Evolutionary conservation across 331 rosid genomes (phyloP).

Genomic region (Rosa hybrid): DNA sequence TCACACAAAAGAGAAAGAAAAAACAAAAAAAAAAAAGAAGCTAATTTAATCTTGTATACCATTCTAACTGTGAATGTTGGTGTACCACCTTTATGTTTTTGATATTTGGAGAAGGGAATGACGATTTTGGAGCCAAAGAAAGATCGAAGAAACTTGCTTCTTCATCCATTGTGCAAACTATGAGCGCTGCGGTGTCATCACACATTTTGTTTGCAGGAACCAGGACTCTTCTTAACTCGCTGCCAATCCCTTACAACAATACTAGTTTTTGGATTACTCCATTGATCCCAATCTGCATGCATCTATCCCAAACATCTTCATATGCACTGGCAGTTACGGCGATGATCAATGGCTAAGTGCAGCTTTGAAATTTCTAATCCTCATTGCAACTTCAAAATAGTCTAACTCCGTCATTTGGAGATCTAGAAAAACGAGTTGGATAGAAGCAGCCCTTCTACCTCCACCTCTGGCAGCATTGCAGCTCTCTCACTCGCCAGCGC

Average conservation of each 20-base stretch:
- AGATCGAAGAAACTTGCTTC: slow-evolving; percentile 23
- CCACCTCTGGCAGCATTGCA: too few species aligned
- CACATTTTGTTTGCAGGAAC: slow-evolving; percentile 54
- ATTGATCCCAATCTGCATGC: slow-evolving; percentile 68
- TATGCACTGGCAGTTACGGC: slow-evolving; percentile 59
- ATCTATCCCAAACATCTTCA: slow-evolving; percentile 72
- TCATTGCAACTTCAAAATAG: slow-evolving; percentile 75
- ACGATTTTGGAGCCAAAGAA: slow-evolving; percentile 30
- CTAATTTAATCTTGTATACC: slow-evolving; percentile 60
- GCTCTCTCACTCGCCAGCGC: too few species aligned
- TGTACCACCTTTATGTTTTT: slow-evolving; percentile 48
- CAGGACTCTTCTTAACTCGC: slow-evolving; percentile 68
- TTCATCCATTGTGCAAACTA: slow-evolving; percentile 14
- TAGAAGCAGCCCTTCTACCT: slow-evolving; percentile 22
- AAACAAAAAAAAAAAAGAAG: not conserved
- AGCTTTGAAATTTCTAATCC: slow-evolving; percentile 80
- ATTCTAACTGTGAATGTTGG: slow-evolving; percentile 47
- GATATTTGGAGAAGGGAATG: slow-evolving; percentile 28
- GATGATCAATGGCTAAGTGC: slow-evolving; percentile 76
- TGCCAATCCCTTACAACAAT: slow-evolving; percentile 66
- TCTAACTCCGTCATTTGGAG: slow-evolving; percentile 87
- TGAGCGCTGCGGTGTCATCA: slow-evolving; percentile 32
- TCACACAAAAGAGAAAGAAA: slow-evolving; percentile 20
- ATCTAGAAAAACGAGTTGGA: slow-evolving; percentile 78
- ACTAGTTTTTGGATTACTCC: slow-evolving; percentile 74